Evolutionary conservation across 1,284 basidiomycete species (phyloP).

Genomic region (Pseudozyma hubeiensis): DNA sequence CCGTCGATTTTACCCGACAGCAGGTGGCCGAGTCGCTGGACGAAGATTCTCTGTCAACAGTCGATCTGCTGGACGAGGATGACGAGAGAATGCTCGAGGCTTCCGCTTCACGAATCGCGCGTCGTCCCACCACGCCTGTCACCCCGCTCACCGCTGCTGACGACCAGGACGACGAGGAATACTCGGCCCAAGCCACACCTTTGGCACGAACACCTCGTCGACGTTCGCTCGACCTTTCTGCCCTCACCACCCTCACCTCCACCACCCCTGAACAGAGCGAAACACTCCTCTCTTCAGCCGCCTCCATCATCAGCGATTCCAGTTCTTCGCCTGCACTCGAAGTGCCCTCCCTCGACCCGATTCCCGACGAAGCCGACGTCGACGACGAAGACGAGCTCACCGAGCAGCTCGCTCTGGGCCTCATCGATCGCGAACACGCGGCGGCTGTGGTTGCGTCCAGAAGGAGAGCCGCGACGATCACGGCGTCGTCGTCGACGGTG

Average conservation of each 20-base stretch:
- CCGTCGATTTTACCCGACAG: conserved; percentile 43
- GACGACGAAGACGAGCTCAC: conserved; percentile 44
- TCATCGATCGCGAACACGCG: conserved; percentile 43
- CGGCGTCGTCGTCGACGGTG: background rate
- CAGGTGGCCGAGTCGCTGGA: conserved; percentile 27
- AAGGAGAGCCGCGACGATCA: conserved; percentile 22
- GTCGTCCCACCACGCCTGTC: background rate
- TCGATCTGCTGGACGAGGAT: conserved; percentile 46
- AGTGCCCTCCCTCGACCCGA: conserved; percentile 47
- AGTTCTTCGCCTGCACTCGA: conserved; percentile 24
- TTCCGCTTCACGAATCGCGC: conserved; percentile 19
- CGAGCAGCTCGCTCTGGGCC: conserved; percentile 47
- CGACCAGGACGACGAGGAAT: conserved; percentile 25
- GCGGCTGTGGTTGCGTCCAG: conserved; percentile 29
- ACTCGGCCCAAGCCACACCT: conserved; percentile 45
- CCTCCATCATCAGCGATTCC: conserved; percentile 22
- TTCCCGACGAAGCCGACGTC: conserved; percentile 43
- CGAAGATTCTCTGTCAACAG: conserved; percentile 34
- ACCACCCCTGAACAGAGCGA: background rate
- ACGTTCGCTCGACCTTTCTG: conserved; percentile 36
- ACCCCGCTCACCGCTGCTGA: conserved; percentile 8
- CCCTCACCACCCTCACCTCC: conserved; percentile 10
- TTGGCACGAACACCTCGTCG: conserved; percentile 40
- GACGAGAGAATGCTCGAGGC: conserved; percentile 40
- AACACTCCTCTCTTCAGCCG: conserved; percentile 18